Base-by-base conservation (phyloP, 176 grass and related monocot genomes). In the Metroxylon sagu region DNA sequence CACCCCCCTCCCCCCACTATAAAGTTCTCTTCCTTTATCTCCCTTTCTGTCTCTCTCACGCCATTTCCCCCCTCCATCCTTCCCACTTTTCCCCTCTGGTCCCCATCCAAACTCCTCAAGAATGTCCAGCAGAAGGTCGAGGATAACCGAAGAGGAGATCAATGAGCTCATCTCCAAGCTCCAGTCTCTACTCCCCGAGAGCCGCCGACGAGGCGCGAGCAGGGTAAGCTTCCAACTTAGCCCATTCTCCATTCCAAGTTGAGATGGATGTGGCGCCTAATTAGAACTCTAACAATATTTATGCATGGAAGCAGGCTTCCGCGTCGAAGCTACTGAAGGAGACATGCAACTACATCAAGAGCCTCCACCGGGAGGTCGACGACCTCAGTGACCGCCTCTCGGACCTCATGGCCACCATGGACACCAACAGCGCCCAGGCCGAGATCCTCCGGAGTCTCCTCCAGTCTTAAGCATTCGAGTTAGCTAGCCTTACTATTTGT, bases 311-410 rank as follows among this genome's bases (percentile, higher is more conserved):
- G 69, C 78, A 95, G 89, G 58, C 89, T 14, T 95, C 89, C 18
- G 87, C 89, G 52, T 71, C 83, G 66, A 95, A 95, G 81, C 65
- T 95, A 64, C 81, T 95, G 1, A 95, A 89, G 78, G 89, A 95
- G 72, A 95, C 89, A 0, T 95, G 89, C 68, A 95, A 50, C 89
- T 95, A 95, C 81, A 95, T 95, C 82, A 89, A 95, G 71, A 95
- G 82, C 73, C 85, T 95, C 29, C 85, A 95, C 71, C 81, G 76
- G 71, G 89, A 95, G 69, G 89, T 95, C 15, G 89, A 89, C 59
- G 89, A 95, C 76, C 76, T 95, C 51, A 95, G 89, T 71, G 89
- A 89, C 81, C 85, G 89, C 26, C 84, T 95, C 17, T 89, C 89
- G 0, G 89, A 89, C 28, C 76, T 95, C 14, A 85, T 95, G 89